Base-by-base conservation (phyloP, 768 basidiomycete genomes). In the Lactarius deliciosus region DNA sequence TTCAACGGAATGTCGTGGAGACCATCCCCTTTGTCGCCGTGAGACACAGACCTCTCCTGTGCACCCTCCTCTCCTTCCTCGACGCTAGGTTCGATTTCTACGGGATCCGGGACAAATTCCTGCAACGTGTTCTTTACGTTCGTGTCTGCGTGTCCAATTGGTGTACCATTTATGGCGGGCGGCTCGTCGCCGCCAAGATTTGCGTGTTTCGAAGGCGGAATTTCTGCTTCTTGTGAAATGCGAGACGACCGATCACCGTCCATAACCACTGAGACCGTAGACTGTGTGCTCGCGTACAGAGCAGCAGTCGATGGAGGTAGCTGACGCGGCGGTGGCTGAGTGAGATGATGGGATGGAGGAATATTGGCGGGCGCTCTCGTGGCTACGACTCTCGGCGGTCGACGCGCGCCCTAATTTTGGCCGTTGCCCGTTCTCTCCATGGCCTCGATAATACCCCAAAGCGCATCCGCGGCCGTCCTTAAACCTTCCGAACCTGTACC, bases 381-480 rank as follows among this genome's bases (percentile, higher is more conserved):
- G 32, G 20, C 60, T 28, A 8, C 16, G 38, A n/a, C 57, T n/a
- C 57, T 34, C 57, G 57, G 38, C 34, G 34, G 36, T 36, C 34
- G 57, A 36, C 57, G 57, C 57, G 34, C 34, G 18, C n/a, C 3
- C n/a, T 18, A 36, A 40, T 15, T 40, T 50, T 50, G 53, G 56
- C 40, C 22, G 28, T 28, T 34, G 13, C 38, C 62, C 28, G 16
- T 25, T 61, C 54, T 32, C 30, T 20, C 53, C 56, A 64, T 64
- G 45, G 62, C 60, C 47, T 36, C 65, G 30, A 32, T 32, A 66
- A 70, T 89, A 32, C 92, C 92, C 8, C 64, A 76, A 34, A 81
- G 70, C 41, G 90, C 88, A 22, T 85, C 92, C 63, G 85, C 87
- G 13, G 91, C 91, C n/a, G 84, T 96, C 25, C 78, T 96, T 38